Base-by-base conservation (phyloP, 2,329 filamentous ascomycete species). In the Fusarium luffae region DNA sequence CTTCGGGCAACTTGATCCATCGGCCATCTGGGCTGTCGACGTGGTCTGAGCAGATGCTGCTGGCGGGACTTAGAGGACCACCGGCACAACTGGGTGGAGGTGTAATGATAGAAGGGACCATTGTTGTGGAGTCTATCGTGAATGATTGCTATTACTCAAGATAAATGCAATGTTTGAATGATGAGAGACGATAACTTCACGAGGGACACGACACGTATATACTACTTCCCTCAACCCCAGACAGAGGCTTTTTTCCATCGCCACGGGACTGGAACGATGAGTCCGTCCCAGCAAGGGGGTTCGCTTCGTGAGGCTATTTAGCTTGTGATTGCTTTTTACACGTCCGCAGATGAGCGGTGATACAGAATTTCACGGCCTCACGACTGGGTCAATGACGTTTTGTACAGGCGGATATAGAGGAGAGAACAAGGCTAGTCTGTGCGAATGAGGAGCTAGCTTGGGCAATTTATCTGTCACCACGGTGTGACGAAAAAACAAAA, bases 61-160 rank as follows among this genome's bases (percentile, higher is more conserved):
- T 59, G 19, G 41, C 19, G 2, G 48, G 30, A 18, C 34, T 46
- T 5, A 19, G 16, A 11, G 37, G 21, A 13, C 49, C 60, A n/a
- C 54, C 61, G 52, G 23, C 57, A 23, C 62, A 63, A 21, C 62
- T 65, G n/a, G 62, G 62, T 21, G 62, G 62, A 23, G 62, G 62
- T 46, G 62, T 65, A 18, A 65, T 65, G 23, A 65, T 28, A 13
- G 54, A 65, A 18, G 62, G 47, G n/a, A 58, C 54, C 62, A 65
- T 65, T 32, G 25, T 55, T 34, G 23, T 30, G 47, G 19, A 25
- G 16, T 23, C 18, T 16, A 27, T 34, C 27, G n/a, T 7, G 37
- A 28, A 9, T 37, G 7, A 23, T 28, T 16, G 32, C n/a, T 50
- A 37, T 28, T 51, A n/a, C 16, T 51, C 32, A 12, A 51, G 11